Base-by-base conservation (phyloP, 495 filamentous ascomycete species). In the Coniosporium apollinis region DNA sequence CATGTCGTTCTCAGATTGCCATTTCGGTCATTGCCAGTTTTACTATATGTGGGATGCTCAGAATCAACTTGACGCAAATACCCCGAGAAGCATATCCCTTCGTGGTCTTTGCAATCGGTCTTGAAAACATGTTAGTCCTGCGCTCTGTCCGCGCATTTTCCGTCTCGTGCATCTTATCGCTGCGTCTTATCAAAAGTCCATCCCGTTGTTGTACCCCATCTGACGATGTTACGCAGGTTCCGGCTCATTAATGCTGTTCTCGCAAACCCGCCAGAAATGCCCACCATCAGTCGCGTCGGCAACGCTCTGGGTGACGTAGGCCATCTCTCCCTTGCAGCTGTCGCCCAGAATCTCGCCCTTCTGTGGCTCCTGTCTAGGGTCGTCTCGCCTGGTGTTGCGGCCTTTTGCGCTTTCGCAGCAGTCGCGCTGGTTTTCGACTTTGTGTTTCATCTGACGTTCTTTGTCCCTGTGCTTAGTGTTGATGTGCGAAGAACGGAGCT, bases 401-500 rank as follows among this genome's bases (percentile, higher is more conserved):
- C 70, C 3, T 82, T 82, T 47, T 82, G 78, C 55, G 65, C 56
- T 1, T 83, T 81, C 55, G 67, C 70, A 4, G 72, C 69, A 11
- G 64, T 83, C 33, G 78, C 76, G 2, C 61, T 77, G 21, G 47
- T 73, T 13, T 69, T 82, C 47, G 78, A 83, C 51, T 78, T 72
- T 45, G 62, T 78, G 34, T 78, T 74, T 44, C 61, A 80, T 22
- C 56, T 78, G 11, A 81, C 76, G 3, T 82, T 79, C 54, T 79
- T 83, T 46, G 60, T 79, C 13, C 65, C 76, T 4, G 75, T 83
- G 24, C 60, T 83, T 15, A 82, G 74, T 44, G 70, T 83, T 36
- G 78, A 83, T 39, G 72, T 83, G 15, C 68, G 69, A 3, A 66
- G 79, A 41, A 65, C 73, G 32, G 78, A 82, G 57, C 61, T 83